Conservation (phyloP, 1,284 basidiomycete genomes). For the Golubevia pallescens region DNA sequence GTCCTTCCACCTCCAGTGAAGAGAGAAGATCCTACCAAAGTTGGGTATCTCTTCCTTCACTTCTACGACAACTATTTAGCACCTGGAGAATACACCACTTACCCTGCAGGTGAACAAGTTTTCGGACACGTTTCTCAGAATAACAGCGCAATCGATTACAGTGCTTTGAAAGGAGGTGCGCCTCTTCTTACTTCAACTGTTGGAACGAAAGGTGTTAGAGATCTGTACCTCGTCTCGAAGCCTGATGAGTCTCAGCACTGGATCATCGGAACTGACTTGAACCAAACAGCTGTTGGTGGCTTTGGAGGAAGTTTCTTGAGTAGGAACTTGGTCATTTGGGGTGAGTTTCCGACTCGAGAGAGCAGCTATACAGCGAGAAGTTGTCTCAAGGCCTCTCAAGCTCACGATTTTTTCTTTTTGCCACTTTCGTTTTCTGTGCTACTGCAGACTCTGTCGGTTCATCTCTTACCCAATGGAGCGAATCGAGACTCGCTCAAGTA, state of each 20-base stretch:
- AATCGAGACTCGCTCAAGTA: constrained; percentile 11
- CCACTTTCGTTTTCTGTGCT: too few species aligned
- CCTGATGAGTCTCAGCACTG: constrained; percentile 18
- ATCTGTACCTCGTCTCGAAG: constrained; percentile 21
- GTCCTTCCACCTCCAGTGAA: too few species aligned
- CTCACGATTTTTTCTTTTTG: too few species aligned
- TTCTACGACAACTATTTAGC: constrained; percentile 16
- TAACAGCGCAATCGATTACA: constrained; percentile 19
- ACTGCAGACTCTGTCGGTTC: constrained; percentile 12
- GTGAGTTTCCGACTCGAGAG: too few species aligned
- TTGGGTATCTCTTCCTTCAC: constrained; percentile 21
- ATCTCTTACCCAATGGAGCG: constrained; percentile 19
- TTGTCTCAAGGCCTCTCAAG: too few species aligned
- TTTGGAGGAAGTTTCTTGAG: constrained; percentile 15
- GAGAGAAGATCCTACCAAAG: constrained; percentile 6
- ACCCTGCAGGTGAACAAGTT: constrained; percentile 20
- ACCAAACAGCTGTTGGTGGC: constrained; percentile 16
- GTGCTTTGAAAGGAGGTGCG: constrained; percentile 17
- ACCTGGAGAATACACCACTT: constrained; percentile 16
- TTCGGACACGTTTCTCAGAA: constrained; percentile 16
- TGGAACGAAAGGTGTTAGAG: constrained; percentile 21
- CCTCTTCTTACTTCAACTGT: constrained; percentile 16
- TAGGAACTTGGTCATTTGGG: constrained; percentile 19
- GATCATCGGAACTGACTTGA: constrained; percentile 26
- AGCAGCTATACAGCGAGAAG: too few species aligned